Evolutionary conservation across 108 stramenopile species (phyloP).

Genomic region (Cyclotella baltica): DNA sequence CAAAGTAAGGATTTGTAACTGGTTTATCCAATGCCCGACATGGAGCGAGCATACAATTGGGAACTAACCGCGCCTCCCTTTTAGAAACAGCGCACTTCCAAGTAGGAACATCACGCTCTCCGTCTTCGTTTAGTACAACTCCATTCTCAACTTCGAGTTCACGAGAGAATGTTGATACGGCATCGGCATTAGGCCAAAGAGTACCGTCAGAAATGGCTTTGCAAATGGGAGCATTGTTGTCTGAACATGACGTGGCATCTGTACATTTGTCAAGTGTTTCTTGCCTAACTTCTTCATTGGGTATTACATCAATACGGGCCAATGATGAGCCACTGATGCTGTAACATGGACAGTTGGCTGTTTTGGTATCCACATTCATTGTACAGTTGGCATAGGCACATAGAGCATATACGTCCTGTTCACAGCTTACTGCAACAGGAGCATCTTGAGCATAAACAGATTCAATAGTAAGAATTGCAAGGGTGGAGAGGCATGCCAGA

Average conservation of each 20-base stretch:
- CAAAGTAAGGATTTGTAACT: neutral
- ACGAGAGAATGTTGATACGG: neutral
- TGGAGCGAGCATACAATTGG: constrained; percentile 13
- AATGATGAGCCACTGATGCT: neutral
- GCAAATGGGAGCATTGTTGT: constrained; percentile 9
- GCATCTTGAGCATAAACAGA: neutral
- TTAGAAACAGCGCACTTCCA: neutral
- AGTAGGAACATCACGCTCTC: neutral
- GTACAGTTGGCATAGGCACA: constrained; percentile 24
- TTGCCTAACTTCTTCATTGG: neutral
- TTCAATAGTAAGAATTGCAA: neutral
- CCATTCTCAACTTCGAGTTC: constrained; percentile 6
- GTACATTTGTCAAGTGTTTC: neutral
- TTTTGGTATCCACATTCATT: constrained; percentile 2
- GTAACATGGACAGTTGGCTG: constrained; percentile 14
- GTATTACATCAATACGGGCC: constrained; percentile 8
- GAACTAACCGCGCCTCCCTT: neutral
- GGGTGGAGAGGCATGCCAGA: neutral
- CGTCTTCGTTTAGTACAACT: constrained; percentile 1
- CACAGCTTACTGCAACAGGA: neutral
- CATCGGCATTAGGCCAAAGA: constrained; percentile 8
- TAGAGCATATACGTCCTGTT: constrained; percentile 5
- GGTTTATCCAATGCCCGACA: neutral
- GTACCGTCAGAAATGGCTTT: constrained; percentile 9
- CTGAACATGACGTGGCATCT: neutral